Conservation (phyloP, 2,329 filamentous ascomycete genomes). For the Pseudocercospora fijiensis region DNA sequence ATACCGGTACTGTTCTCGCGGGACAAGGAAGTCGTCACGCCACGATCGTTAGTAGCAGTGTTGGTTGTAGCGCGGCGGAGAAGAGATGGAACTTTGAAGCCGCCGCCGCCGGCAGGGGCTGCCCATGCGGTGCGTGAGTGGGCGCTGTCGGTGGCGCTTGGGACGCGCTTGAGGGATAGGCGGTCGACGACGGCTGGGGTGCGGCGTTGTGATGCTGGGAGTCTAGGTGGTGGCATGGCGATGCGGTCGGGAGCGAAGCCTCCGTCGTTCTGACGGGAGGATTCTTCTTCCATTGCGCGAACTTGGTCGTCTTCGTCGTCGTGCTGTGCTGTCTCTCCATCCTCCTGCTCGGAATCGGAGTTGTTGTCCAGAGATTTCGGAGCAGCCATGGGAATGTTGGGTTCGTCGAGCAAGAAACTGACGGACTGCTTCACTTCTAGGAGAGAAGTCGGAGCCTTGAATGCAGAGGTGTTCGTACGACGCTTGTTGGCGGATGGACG, state of each 20-base stretch:
- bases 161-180: conserved; percentile 60
- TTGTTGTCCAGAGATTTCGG: conserved; percentile 56
- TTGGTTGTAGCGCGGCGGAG: conserved; percentile 70
- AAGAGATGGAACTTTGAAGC: conserved; percentile 68
- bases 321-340: conserved; percentile 51
- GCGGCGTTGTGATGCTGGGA: conserved; percentile 39
- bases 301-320: conserved; percentile 51
- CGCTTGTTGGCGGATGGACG: conserved; percentile 42
- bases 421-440: conserved; percentile 80
- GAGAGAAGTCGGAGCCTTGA: conserved; percentile 67
- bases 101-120: conserved; percentile 41
- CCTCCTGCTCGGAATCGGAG: conserved; percentile 43
- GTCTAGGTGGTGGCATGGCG: conserved; percentile 42
- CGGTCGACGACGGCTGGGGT: conserved; percentile 65
- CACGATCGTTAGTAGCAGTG: conserved; percentile 35
- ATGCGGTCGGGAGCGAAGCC: conserved; percentile 34
- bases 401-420: conserved; percentile 75
- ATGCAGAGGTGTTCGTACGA: conserved; percentile 40
- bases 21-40: conserved; percentile 41
- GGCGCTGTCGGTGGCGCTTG: conserved; percentile 26
- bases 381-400: conserved; percentile 34
- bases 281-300: conserved; percentile 9
- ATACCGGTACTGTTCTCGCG: background rate
- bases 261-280: conserved; percentile 34
- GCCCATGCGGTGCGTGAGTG: conserved; percentile 40